phyloP scores from a whole-genome alignment of 1,284 basidiomycete genomes.

The Rhodotorula sp. region DNA sequence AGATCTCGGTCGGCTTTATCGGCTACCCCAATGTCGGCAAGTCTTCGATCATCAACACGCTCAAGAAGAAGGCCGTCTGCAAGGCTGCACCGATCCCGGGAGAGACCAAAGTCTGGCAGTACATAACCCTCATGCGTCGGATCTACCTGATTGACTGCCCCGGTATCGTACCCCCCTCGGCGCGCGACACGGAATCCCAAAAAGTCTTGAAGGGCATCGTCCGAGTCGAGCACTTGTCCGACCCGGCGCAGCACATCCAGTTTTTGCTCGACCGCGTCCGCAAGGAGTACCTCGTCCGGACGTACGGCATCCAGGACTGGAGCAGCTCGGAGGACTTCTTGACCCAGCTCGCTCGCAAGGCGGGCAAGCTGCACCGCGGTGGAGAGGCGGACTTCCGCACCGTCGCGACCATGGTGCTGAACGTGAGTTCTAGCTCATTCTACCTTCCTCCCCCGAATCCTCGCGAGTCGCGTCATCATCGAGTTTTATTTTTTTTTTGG shows the following conservation, averaged over 20 bases:
- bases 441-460: too few species aligned
- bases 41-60: slow-evolving; percentile 94
- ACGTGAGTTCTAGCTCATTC: slow-evolving; percentile 46
- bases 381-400: slow-evolving; percentile 92
- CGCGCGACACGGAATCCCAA: slow-evolving; percentile 83
- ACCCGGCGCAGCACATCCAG: slow-evolving; percentile 90
- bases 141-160: slow-evolving; percentile 99
- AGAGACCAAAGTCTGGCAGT: slow-evolving; percentile 99
- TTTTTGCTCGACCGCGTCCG: slow-evolving; percentile 84
- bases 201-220: slow-evolving; percentile 97
- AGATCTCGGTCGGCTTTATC: slow-evolving; percentile 96
- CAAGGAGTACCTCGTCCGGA: slow-evolving; percentile 86
- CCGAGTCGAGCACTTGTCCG: slow-evolving; percentile 90
- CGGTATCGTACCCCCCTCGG: slow-evolving; percentile 91
- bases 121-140: slow-evolving; percentile 89
- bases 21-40: slow-evolving; percentile 99
- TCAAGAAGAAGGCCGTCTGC: slow-evolving; percentile 98
- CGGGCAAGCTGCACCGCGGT: slow-evolving; percentile 86
- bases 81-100: slow-evolving; percentile 94
- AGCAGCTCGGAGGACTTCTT: slow-evolving; percentile 76
- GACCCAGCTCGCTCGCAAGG: slow-evolving; percentile 80
- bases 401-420: slow-evolving; percentile 90
- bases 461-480: too few species aligned
- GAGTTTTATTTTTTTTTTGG: too few species aligned
- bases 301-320: slow-evolving; percentile 68